A percentile compares a stretch with the other conserved stretches of the same genome.
Conservation (phyloP, 2,329 filamentous ascomycete genomes). For the Penicillium sp. region DNA sequence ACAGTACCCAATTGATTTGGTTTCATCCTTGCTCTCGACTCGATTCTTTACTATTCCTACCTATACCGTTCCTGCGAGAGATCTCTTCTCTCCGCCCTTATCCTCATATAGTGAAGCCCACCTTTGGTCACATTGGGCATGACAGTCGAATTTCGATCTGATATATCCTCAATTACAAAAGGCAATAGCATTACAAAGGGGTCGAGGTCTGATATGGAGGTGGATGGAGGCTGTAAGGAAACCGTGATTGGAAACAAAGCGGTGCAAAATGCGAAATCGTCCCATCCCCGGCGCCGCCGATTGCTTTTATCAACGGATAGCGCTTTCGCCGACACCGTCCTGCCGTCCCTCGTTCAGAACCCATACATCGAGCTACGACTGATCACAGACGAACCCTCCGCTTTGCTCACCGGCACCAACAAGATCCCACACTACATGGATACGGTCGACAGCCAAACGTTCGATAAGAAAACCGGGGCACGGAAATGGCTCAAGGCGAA, state of each 20-base stretch:
- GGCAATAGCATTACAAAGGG: conserved; percentile 12
- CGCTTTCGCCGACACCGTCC: conserved; percentile 37
- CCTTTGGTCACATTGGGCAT: conserved; percentile 11
- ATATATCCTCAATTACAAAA: not conserved
- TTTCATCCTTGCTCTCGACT: not conserved
- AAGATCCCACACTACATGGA: conserved; percentile 42
- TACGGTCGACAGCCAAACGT: conserved; percentile 37
- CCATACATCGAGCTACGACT: conserved; percentile 40
- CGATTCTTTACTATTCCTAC: not conserved
- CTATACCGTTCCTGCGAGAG: not conserved
- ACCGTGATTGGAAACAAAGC: conserved; percentile 12
- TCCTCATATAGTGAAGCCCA: not conserved
- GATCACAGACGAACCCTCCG: conserved; percentile 40
- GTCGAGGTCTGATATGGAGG: conserved; percentile 25
- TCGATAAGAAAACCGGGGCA: conserved; percentile 37
- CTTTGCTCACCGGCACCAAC: conserved; percentile 35
- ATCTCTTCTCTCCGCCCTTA: not conserved
- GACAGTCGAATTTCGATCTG: conserved; percentile 16
- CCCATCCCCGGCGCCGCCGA: conserved; percentile 24
- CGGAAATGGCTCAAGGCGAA: conserved; percentile 43
- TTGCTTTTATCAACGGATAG: conserved; percentile 39
- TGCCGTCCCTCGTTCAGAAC: conserved; percentile 37
- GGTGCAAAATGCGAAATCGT: not conserved
- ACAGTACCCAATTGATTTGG: not conserved
- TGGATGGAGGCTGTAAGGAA: conserved; percentile 20